Conservation (phyloP, 2,329 filamentous ascomycete genomes). For the Aspergillus eucalypticola region DNA sequence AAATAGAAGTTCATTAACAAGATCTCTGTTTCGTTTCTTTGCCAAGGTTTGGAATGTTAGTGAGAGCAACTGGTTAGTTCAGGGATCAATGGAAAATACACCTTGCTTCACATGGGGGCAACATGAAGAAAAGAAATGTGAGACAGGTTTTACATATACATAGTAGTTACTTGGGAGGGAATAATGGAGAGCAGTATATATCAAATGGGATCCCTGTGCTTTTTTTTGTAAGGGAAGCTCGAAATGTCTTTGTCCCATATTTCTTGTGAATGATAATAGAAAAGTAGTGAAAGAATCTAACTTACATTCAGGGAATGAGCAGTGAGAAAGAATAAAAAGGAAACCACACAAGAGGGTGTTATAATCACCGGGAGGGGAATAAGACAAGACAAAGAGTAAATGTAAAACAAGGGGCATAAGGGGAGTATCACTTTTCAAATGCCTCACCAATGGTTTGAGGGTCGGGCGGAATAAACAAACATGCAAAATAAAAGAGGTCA, state of each 20-base stretch:
- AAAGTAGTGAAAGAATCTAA: constrained; percentile 14
- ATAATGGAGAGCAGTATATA: too few relatives aligned
- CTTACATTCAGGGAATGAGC: constrained; percentile 16
- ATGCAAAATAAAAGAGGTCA: constrained; percentile 16
- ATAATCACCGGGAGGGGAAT: constrained; percentile 3
- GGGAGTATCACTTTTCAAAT: constrained; percentile 26
- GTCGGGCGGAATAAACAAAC: constrained; percentile 15
- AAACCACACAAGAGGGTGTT: constrained; percentile 7
- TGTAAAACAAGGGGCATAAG: neutral
- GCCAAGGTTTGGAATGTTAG: too few relatives aligned
- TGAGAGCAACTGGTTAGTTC: neutral
- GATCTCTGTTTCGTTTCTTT: too few relatives aligned
- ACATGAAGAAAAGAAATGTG: neutral
- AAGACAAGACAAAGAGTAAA: constrained; percentile 5
- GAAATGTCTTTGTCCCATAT: constrained; percentile 4
- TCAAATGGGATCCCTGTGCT: neutral
- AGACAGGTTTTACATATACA: too few relatives aligned
- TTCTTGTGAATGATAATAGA: constrained; percentile 9
- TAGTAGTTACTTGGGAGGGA: too few relatives aligned
- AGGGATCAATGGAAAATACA: neutral
- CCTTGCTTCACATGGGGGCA: neutral
- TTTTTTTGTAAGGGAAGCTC: neutral
- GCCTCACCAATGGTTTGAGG: constrained; percentile 11
- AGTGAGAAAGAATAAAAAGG: constrained; percentile 8
- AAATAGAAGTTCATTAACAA: too few relatives aligned